A percentile compares a stretch with the other conserved stretches of the same genome.
These are phyloP conservation scores for Setaria italica DNA, from an alignment of 202 grass and related monocot species.

Conservation along the genomic window DNA sequence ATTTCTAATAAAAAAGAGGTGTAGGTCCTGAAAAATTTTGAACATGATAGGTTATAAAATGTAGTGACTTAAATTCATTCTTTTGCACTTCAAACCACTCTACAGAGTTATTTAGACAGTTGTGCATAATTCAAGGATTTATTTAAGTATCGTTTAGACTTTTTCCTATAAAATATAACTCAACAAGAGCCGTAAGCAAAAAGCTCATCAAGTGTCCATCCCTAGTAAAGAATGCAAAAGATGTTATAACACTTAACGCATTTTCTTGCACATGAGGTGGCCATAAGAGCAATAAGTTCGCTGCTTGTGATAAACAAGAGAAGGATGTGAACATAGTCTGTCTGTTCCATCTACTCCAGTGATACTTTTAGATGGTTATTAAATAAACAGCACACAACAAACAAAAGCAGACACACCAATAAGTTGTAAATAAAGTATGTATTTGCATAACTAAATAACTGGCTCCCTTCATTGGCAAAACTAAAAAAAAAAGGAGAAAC, in stretches of 20 bases:
- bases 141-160: background rate
- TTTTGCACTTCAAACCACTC: background rate
- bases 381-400: constrained; percentile 22
- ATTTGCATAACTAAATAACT: constrained; percentile 29
- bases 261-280: constrained; percentile 3
- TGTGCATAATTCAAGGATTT: background rate
- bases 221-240: background rate
- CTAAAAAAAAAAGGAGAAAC: constrained; percentile 3
- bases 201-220: background rate
- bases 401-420: constrained; percentile 21
- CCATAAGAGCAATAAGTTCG: constrained; percentile 24
- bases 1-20: background rate
- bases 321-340: background rate
- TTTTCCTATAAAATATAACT: background rate
- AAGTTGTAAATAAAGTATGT: background rate
- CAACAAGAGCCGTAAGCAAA: background rate
- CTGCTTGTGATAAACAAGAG: background rate
- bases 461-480: background rate
- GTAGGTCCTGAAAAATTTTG: background rate
- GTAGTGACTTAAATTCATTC: background rate
- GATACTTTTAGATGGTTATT: constrained; percentile 28
- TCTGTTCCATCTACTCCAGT: constrained; percentile 10
- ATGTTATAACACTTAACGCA: background rate
- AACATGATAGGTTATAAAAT: background rate
- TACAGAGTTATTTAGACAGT: background rate